Base-by-base conservation (phyloP, 1,139 yeast species). In the Hansenula sp. region DNA sequence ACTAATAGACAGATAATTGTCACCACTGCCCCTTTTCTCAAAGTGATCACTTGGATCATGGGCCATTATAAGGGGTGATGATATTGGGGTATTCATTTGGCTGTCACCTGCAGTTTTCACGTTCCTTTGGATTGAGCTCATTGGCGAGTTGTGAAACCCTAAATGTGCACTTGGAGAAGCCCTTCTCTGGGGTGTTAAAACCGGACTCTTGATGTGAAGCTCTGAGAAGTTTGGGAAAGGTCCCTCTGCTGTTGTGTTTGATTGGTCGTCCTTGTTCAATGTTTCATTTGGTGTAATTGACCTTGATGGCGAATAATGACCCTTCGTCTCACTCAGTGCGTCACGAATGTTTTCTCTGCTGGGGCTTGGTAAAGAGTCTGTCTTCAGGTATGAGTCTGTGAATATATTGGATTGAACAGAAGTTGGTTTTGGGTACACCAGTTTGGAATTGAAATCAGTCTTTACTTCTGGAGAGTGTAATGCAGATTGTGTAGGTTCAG, bases 51-150 rank as follows among this genome's bases (percentile, higher is more conserved):
- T 35, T 1, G 54, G 48, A 2, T 57, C 61, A 38, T 55, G 52
- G 1, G 60, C 60, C 16, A 47, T 36, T 1, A 57, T 53, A 37
- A 59, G 29, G 1, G 81, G 81, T 0, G 81, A 74, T 0, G 76
- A 65, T 8, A 65, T 58, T 1, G 82, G 80, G 0, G 81, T 74
- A 4, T 57, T 51, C 4, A 53, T 40, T 2, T 30, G 19, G 34
- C 58, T 42, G 46, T 60, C 45, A 58, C 52, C 36, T 18, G 41
- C 37, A 6, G 51, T 41, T 33, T 58, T 57, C 0, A 73, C 58
- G 53, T 77, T 79, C 52, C 78, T 67, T 54, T 78, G 86, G 24
- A 79, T 69, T 0, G 84, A 75, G 5, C 84, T 74, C 54, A 79
- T 64, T 29, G 77, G 78, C 5, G 71, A 72, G 48, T 71, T 67